Evolutionary conservation across 192 early-diverging fungal species (phyloP), one percentile per base, ranked within the genome.

Genomic region (Oehlia diaphana): DNA sequence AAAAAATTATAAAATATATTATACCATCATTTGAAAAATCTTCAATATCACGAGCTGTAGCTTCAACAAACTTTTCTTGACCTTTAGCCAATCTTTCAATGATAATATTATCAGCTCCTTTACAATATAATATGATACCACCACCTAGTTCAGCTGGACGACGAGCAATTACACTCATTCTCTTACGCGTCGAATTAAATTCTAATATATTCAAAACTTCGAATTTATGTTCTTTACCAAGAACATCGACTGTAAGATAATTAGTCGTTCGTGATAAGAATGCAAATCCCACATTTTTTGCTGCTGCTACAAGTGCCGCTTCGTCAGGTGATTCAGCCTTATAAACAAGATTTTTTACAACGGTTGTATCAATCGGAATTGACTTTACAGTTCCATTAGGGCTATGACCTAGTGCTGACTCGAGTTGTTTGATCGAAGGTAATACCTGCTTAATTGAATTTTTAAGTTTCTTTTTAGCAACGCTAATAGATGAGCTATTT

Each of bases 101-200:
- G 67, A 99, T 98, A 58, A 99, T 92, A 80, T 93, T 96, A 79
- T 99, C 98, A 19, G 98, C 98, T 26, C 98, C 98, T 84, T 99
- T 99, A 74, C 92, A 92, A 65, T 95, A 91, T 71, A 99, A 74
- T 21, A 97, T 85, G 53, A 98, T 92, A 82, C 94, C 95, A 80
- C 96, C 96, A 72, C 91, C 90, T 82, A 90, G 84, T 28, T 90
- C 90, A 13, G 85, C 83, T 0, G 95, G 95, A 10, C 94, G 87
- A 66, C 91, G 84, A 71, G 95, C 84, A 58, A 99, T 93, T 2
- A 94, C 90, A 53, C 92, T 93, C 98, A 98, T 98, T 63, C 98
- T 89, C 83, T 99, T 99, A 71, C 98, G 89, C 28, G 96, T 95
- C 3, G 95, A 96, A 85, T 96, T 95, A 85, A 99, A 99, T 82